These are phyloP conservation scores for Echria macrotheca DNA, from an alignment of 495 filamentous ascomycete genomes.

Conservation along the genomic window DNA sequence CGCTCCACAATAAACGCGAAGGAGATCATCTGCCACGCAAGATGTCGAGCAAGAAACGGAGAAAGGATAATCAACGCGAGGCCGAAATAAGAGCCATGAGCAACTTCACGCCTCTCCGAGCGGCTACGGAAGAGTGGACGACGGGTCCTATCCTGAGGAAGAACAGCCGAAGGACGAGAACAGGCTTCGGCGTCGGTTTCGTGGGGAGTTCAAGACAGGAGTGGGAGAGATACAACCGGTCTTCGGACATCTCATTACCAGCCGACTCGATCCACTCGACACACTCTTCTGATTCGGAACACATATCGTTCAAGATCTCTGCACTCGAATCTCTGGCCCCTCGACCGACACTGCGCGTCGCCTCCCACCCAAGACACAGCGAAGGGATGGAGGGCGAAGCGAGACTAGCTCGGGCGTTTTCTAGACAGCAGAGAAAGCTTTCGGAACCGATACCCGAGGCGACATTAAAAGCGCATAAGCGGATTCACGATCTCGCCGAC, in stretches of 20 bases:
- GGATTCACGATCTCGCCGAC: constrained; percentile 76
- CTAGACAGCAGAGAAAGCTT: constrained; percentile 36
- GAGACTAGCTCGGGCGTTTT: constrained; percentile 30
- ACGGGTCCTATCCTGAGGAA: constrained; percentile 49
- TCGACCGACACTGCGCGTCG: constrained; percentile 70
- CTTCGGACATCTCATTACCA: constrained; percentile 70
- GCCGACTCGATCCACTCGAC: constrained; percentile 68
- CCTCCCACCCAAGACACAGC: constrained; percentile 53
- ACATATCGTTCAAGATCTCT: constrained; percentile 67
- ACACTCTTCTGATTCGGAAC: constrained; percentile 65
- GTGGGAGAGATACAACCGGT: constrained; percentile 54
- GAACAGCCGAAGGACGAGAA: constrained; percentile 59
- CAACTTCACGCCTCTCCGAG: constrained; percentile 58
- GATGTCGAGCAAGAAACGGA: constrained; percentile 70
- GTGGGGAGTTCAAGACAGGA: constrained; percentile 27
- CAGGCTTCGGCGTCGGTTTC: constrained; percentile 34
- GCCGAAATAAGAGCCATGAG: constrained; percentile 85
- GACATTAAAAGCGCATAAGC: constrained; percentile 59
- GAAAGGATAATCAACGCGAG: constrained; percentile 69
- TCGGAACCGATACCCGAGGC: constrained; percentile 55
- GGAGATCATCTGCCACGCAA: constrained; percentile 56
- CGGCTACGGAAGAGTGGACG: constrained; percentile 47
- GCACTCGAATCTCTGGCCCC: constrained; percentile 70
- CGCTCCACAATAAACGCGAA: constrained; percentile 56
- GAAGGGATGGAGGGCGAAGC: constrained; percentile 15